Base-by-base conservation (phyloP, 1,139 yeast genomes). In the Groenewaldozyma auringiensis region DNA sequence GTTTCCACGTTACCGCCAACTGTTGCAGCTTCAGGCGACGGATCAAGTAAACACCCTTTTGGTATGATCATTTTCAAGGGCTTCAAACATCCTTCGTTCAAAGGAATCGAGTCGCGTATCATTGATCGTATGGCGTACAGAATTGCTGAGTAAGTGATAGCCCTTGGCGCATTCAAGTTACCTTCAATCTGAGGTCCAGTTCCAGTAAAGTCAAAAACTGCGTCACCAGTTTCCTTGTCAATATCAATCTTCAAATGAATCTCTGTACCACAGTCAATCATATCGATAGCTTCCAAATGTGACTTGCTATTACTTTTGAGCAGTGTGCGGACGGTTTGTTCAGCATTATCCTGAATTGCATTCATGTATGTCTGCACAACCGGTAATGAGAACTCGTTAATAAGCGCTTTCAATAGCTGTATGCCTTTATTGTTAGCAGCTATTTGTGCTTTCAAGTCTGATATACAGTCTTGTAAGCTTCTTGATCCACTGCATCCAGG, bases 1-100 rank as follows among this genome's bases (percentile, higher is more conserved):
- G 95, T 85, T 62, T 83, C 83, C n/a, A 84, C 94, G 60, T 85
- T 86, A 4, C 94, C 94, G 25, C 94, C 95, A 8, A 84, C 94
- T 2, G 83, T 88, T 1, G 95, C 95, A 16, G 92, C 92, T 41
- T 82, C 86, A 36, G 71, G 72, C 1, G 81, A 72, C 2, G 95
- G 95, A 40, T 80, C 71, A 21, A 86, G 72, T 4, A 86, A 71
- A 1, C 86, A 76, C 0, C 83, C 83, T 43, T 76, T 76, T 34
- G 94, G 83, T 22, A 87, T 81, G 18, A 65, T 65, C 46, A 86
- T 74, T 3, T 75, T 66, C 43, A 85, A 76, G 1, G 95, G 95
- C 46, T 73, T 70, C 53, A 86, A 71, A 60, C 94, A 85, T 4
- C 95, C 95, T 58, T 85, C 88, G 58, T 86, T 86, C 59, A 86